Conservation (phyloP, 805 yeast genomes). For the Schwanniomyces vanrijiae region DNA sequence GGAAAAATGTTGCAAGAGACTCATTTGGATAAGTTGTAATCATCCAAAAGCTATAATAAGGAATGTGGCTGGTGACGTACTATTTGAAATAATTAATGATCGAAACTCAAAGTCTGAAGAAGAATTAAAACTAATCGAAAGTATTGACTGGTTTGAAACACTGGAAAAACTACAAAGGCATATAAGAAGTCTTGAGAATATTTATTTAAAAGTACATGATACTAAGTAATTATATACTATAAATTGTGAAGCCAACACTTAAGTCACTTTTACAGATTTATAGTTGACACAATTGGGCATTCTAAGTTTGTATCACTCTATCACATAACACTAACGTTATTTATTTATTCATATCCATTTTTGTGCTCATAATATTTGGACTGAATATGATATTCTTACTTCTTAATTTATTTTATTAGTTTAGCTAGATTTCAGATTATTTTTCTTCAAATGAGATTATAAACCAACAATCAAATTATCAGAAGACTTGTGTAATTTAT, state of each 20-base stretch:
- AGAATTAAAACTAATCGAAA: slow-evolving; percentile 6
- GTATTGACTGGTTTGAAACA: slow-evolving; percentile 14
- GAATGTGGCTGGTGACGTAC: slow-evolving; percentile 38
- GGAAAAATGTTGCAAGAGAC: slow-evolving; percentile 13
- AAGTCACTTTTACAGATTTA: too few species aligned
- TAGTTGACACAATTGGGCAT: too few species aligned
- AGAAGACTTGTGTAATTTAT: slow-evolving; percentile 24
- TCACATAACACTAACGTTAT: too few species aligned
- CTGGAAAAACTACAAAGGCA: slow-evolving; percentile 7
- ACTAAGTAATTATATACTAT: neutral
- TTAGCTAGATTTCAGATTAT: neutral
- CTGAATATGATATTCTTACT: too few species aligned
- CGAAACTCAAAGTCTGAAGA: neutral
- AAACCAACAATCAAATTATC: slow-evolving; percentile 25
- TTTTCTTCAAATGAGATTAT: slow-evolving; percentile 3
- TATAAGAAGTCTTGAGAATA: slow-evolving; percentile 4
- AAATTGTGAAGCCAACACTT: too few species aligned
- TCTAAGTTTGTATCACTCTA: too few species aligned
- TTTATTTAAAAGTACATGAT: slow-evolving; percentile 3
- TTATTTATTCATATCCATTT: too few species aligned
- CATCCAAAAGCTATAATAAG: slow-evolving; percentile 36
- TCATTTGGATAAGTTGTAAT: slow-evolving; percentile 26
- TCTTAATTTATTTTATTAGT: neutral
- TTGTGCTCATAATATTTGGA: too few species aligned
- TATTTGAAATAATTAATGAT: slow-evolving; percentile 38